Conservation (phyloP, 495 filamentous ascomycete genomes). For the Neurospora discreta region DNA sequence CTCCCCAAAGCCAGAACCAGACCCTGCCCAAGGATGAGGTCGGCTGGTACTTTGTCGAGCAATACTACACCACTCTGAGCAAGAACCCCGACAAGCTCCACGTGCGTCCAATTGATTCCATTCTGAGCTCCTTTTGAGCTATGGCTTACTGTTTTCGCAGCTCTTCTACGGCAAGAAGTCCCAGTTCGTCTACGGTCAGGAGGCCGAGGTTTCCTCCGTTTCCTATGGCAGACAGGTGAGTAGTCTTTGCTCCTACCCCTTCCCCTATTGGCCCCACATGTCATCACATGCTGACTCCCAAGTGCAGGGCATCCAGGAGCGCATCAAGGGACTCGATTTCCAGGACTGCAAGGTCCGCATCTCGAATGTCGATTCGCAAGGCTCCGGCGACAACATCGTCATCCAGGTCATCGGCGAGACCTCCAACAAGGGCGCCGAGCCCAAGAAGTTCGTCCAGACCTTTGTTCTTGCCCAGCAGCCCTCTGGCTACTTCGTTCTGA, state of each 20-base stretch:
- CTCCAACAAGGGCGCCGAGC: conserved; percentile 79
- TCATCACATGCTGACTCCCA: conserved; percentile 6
- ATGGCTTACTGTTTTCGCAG: conserved; percentile 20
- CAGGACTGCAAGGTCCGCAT: conserved; percentile 98
- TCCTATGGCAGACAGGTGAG: conserved; percentile 76
- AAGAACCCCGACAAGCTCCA: conserved; percentile 87
- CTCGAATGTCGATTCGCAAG: conserved; percentile 93
- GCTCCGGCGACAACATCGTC: conserved; percentile 81
- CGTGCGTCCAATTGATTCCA: conserved; percentile 38
- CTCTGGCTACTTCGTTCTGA: conserved; percentile 95
- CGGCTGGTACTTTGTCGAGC: conserved; percentile 98
- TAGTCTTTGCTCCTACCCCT: conserved; percentile 1
- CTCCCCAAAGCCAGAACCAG: conserved; percentile 12
- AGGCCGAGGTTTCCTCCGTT: conserved; percentile 76
- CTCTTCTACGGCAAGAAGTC: conserved; percentile 77
- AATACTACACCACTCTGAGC: conserved; percentile 96
- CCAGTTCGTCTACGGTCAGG: conserved; percentile 72
- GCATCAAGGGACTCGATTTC: conserved; percentile 84
- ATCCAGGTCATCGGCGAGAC: conserved; percentile 97
- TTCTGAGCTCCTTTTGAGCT: not conserved
- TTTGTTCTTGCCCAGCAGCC: conserved; percentile 94
- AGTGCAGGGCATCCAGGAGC: conserved; percentile 75
- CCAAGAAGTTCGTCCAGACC: conserved; percentile 95
- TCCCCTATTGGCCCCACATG: not conserved
- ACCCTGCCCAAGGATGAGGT: conserved; percentile 69